Evolutionary conservation across 169 alveolate genomes (phyloP), one percentile per base, ranked within the genome.

Genomic region (Plasmodium gonderi): DNA sequence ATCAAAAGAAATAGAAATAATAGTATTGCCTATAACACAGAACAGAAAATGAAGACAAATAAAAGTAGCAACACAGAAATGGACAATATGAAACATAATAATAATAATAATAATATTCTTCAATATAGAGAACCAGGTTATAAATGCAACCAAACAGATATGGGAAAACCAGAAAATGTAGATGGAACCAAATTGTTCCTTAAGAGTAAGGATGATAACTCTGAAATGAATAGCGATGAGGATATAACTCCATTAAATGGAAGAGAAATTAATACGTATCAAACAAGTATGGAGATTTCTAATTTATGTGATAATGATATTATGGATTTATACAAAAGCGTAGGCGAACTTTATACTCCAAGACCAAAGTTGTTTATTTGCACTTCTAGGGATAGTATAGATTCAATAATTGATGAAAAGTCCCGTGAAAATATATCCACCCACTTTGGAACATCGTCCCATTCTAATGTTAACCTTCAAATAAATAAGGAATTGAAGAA

Each of bases 401-500:
- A 17, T 17, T 3, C 29, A 36, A 5, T 40, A 4, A 11, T 54
- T 23, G 49, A 26, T 20, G 60, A 6, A 26, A 49, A 33, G 54
- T 14, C 20, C 17, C 23, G 29, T 26, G 29, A 26, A 33, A n/a
- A 31, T 20, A 20, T 23, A 20, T 49, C 65, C 4, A 2, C 69
- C 31, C 33, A 54, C 36, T 20, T 3, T n/a, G 29, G 33, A 54
- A 8, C n/a, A 9, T 12, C 69, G 14, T 17, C 69, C 8, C 14
- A 17, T 1, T n/a, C n/a, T 9, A 23, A 65, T 38, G n/a, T 40
- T 9, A 49, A 3, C 49, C 76, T 82, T 51, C 74, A 82, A 69
- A 82, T 82, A 23, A 82, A 82, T 47, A 82, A 82, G 36, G 91
- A 72, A 67, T 29, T 82, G 51, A 82, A 82, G 60, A 82, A 67